Evolutionary conservation across 805 yeast species (phyloP).

Genomic region (Wickerhamomyces alni): DNA sequence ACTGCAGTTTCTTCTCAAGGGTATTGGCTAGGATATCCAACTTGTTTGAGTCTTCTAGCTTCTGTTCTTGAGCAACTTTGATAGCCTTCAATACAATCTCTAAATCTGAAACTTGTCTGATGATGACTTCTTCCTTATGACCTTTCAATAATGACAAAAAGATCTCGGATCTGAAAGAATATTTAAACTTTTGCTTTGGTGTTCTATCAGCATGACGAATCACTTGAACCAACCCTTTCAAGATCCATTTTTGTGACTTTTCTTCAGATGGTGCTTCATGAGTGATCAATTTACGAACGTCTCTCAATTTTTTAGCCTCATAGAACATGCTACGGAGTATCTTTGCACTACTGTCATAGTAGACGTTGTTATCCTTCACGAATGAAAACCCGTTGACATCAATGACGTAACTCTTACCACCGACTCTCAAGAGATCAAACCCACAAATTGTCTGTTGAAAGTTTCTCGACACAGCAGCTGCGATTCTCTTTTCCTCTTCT

Average conservation of each 20-base stretch:
- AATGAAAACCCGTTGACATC: slow-evolving; percentile 98
- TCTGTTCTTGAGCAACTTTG: slow-evolving; percentile 68
- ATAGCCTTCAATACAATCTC: slow-evolving; percentile 83
- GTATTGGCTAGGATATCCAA: slow-evolving; percentile 74
- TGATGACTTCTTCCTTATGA: slow-evolving; percentile 92
- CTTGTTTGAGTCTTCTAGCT: slow-evolving; percentile 76
- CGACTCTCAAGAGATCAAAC: slow-evolving; percentile 85
- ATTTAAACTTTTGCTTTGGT: slow-evolving; percentile 96
- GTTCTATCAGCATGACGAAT: slow-evolving; percentile 98
- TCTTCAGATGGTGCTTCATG: slow-evolving; percentile 32
- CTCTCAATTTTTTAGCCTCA: slow-evolving; percentile 48
- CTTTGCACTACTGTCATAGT: slow-evolving; percentile 77
- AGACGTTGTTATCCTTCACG: slow-evolving; percentile 84
- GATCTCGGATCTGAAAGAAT: slow-evolving; percentile 82
- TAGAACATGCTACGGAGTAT: slow-evolving; percentile 72
- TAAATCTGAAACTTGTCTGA: slow-evolving; percentile 82
- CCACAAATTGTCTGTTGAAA: slow-evolving; percentile 97
- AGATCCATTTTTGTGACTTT: slow-evolving; percentile 82
- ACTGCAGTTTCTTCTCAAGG: slow-evolving; percentile 76
- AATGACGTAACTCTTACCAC: slow-evolving; percentile 85
- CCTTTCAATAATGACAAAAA: slow-evolving; percentile 87
- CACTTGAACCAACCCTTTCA: slow-evolving; percentile 87
- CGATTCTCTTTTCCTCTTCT: slow-evolving; percentile 73
- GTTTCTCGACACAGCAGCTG: slow-evolving; percentile 62
- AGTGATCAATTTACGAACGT: slow-evolving; percentile 30